Base-by-base conservation (phyloP, 192 early-diverging fungal genomes). In the Coemansia sp. region DNA sequence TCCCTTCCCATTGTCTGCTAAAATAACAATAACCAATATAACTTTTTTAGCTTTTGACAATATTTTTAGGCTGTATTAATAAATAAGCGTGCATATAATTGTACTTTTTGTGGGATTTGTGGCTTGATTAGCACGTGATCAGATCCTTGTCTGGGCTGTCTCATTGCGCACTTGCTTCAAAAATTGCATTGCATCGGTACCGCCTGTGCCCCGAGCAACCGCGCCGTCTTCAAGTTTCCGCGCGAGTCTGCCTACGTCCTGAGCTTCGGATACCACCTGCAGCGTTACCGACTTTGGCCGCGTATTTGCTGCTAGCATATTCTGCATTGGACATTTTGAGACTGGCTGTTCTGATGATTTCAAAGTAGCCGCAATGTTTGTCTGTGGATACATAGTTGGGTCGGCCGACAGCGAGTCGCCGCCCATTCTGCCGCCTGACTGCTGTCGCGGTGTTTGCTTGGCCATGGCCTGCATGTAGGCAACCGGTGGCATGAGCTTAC, bases 101-200 rank as follows among this genome's bases (percentile, higher is more conserved):
- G n/a, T 12, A 12, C n/a, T 15, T 44, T 44, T 44, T 44, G 42
- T 44, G 42, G 42, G 42, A 31, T 8, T 6, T 15, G n/a, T 3
- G 3, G 42, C 42, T 5, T 17, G 42, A 4, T 12, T 44, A 17
- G 14, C 50, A 52, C 50, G 50, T 52, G 50, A 21, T 60, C 44
- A 67, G 17, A 78, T 64, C 36, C 36, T 63, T 44, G 86, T 84
- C 47, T 88, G 84, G 0, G 64, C 68, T 0, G 94, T 96, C 64
- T 96, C 94, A 57, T 93, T 86, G 14, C 91, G 81, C 10, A 86
- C 87, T 69, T 96, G 94, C 70, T 92, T 93, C 66, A 98, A 76
- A 80, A 98, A 98, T 34, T 93, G 91, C 31, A 97, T 93, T 14
- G 96, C 77, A 66, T 97, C 89, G 0, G 91, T 93, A 18, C 91